phyloP scores from a whole-genome alignment of 129 eudicot genomes.

The Ambrosia artemisiifolia region DNA sequence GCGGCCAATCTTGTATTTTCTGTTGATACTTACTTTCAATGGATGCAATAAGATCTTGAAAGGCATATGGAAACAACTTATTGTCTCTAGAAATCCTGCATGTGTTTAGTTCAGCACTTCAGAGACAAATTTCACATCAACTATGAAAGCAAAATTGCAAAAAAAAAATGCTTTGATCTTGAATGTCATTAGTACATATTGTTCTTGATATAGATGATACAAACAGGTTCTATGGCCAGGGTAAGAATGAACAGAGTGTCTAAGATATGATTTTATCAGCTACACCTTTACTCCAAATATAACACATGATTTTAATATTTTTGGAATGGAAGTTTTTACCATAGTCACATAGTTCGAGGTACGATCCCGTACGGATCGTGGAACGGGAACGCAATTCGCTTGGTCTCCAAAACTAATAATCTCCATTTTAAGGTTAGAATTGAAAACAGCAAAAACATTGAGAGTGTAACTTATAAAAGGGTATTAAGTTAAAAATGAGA shows the following conservation, averaged over 20 bases:
- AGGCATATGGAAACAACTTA: constrained; percentile 16
- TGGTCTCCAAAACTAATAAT: too few relatives aligned
- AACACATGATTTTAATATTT: background rate
- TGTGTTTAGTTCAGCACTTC: background rate
- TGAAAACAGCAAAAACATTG: too few relatives aligned
- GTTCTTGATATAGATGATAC: background rate
- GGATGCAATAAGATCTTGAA: constrained; percentile 32
- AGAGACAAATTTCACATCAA: constrained; percentile 1
- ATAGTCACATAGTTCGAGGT: too few relatives aligned
- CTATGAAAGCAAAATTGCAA: background rate
- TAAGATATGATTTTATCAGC: background rate
- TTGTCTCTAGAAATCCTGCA: constrained; percentile 26
- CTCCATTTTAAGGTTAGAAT: too few relatives aligned
- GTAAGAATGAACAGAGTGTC: background rate
- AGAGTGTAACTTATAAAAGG: too few relatives aligned
- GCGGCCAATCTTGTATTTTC: constrained; percentile 21
- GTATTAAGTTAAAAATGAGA: too few relatives aligned
- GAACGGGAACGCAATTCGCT: too few relatives aligned
- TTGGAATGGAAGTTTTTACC: too few relatives aligned
- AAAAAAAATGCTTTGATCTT: background rate
- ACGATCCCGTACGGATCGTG: too few relatives aligned
- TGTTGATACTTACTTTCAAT: constrained; percentile 33
- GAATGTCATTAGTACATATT: background rate
- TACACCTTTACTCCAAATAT: background rate
- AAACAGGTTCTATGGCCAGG: background rate